These are phyloP conservation scores for Aspergillus nanangensis DNA, from an alignment of 495 filamentous ascomycete genomes.

Conservation along the genomic window DNA sequence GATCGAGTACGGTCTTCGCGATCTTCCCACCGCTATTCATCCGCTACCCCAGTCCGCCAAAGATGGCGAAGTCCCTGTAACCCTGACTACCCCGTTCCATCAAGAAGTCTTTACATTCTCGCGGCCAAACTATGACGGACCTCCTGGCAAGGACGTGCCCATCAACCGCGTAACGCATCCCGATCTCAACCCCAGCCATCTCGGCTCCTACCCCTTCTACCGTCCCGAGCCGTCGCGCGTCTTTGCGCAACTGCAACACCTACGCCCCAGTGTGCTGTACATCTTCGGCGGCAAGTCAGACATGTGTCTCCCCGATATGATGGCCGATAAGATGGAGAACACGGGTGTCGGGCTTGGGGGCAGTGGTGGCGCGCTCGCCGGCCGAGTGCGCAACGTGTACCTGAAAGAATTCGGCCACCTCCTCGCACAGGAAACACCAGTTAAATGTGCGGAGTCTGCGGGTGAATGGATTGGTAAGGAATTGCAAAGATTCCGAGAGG, in stretches of 20 bases:
- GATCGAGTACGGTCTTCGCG: constrained; percentile 60
- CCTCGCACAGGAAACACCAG: constrained; percentile 74
- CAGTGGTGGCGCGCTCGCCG: constrained; percentile 48
- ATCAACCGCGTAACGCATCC: constrained; percentile 42
- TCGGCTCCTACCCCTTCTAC: constrained; percentile 62
- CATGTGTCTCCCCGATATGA: constrained; percentile 51
- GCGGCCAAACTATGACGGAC: constrained; percentile 46
- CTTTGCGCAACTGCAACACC: constrained; percentile 57
- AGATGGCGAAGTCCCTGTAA: constrained; percentile 40
- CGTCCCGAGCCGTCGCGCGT: constrained; percentile 63
- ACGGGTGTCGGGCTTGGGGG: constrained; percentile 47
- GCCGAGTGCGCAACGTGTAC: constrained; percentile 64
- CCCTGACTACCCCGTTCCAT: constrained; percentile 54
- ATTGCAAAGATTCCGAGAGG: constrained; percentile 56
- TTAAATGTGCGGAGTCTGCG: constrained; percentile 57
- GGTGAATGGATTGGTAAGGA: constrained; percentile 60
- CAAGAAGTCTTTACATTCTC: constrained; percentile 61
- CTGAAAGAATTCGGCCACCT: constrained; percentile 72
- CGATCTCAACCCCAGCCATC: constrained; percentile 36
- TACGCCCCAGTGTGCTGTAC: constrained; percentile 80
- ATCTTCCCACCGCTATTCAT: constrained; percentile 56
- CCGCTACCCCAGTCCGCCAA: constrained; percentile 28
- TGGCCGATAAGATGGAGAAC: constrained; percentile 37
- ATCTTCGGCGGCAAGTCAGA: constrained; percentile 66
- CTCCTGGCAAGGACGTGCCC: constrained; percentile 26